Evolutionary conservation across 2,329 filamentous ascomycete genomes (phyloP).

Genomic region (Tolypocladium tundrense): DNA sequence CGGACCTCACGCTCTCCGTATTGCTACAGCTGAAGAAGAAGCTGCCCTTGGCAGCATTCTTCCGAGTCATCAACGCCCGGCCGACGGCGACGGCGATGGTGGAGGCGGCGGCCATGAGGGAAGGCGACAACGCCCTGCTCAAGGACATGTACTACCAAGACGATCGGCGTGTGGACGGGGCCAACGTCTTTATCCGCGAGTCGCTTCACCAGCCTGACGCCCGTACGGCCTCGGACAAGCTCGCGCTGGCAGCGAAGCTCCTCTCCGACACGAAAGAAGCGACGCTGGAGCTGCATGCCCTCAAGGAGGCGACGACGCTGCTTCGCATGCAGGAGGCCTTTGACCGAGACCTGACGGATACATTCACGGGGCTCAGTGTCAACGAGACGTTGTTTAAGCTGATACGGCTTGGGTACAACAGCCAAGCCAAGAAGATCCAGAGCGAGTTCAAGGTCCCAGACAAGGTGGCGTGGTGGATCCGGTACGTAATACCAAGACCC

Average conservation of each 20-base stretch:
- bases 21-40: slow-evolving; percentile 83
- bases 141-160: slow-evolving; percentile 98
- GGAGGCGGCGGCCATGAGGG: slow-evolving; percentile 63
- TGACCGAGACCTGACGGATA: slow-evolving; percentile 69
- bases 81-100: slow-evolving; percentile 83
- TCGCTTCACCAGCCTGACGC: slow-evolving; percentile 64
- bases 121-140: slow-evolving; percentile 66
- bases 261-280: slow-evolving; percentile 76
- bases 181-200: slow-evolving; percentile 78
- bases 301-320: slow-evolving; percentile 72
- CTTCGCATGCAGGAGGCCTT: slow-evolving; percentile 79
- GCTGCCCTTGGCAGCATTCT: slow-evolving; percentile 81
- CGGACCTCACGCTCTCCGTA: slow-evolving; percentile 84
- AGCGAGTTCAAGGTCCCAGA: slow-evolving; percentile 89
- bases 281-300: slow-evolving; percentile 58
- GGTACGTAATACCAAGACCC: slow-evolving; percentile 29
- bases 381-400: slow-evolving; percentile 91
- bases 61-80: slow-evolving; percentile 77
- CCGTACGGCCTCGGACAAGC: slow-evolving; percentile 67
- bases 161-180: slow-evolving; percentile 78
- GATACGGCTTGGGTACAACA: slow-evolving; percentile 69
- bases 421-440: slow-evolving; percentile 78
- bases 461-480: slow-evolving; percentile 79
- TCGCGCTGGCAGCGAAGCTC: slow-evolving; percentile 75
- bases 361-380: slow-evolving; percentile 73